A percentile compares a stretch with the other conserved stretches of the same genome.
Conservation (phyloP, 2,329 filamentous ascomycete species). For the Massarina eburnea region DNA sequence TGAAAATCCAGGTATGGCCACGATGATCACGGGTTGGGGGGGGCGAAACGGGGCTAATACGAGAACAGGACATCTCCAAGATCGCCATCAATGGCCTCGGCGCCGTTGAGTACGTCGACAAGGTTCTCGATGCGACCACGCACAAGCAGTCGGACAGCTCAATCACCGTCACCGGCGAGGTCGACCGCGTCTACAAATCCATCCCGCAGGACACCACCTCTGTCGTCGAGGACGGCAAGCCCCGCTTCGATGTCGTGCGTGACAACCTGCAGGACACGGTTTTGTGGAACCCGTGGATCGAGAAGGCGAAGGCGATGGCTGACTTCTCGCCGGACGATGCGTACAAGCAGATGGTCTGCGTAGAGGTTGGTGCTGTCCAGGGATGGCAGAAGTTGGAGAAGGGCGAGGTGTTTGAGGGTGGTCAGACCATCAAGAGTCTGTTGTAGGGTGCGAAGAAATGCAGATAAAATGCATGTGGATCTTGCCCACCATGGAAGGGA, state of each 20-base stretch:
- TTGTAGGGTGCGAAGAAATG: background rate
- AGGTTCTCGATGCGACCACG: constrained; percentile 66
- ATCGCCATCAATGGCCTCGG: constrained; percentile 75
- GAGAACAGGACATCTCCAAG: constrained; percentile 73
- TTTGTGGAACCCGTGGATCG: constrained; percentile 95
- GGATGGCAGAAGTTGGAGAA: constrained; percentile 83
- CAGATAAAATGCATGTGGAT: no score
- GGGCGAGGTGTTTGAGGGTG: constrained; percentile 69
- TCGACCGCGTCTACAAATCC: constrained; percentile 81
- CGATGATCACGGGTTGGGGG: background rate
- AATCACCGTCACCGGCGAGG: constrained; percentile 74
- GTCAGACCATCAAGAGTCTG: constrained; percentile 57
- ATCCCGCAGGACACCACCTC: constrained; percentile 64
- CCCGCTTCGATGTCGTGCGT: constrained; percentile 72
- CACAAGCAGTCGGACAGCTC: constrained; percentile 66
- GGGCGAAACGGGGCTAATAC: background rate
- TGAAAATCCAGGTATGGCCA: constrained; percentile 71
- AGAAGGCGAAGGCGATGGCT: constrained; percentile 77
- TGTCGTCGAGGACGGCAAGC: constrained; percentile 64
- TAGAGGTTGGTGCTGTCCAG: constrained; percentile 84
- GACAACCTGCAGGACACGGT: constrained; percentile 87
- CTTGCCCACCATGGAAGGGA: no score
- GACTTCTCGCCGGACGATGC: constrained; percentile 90
- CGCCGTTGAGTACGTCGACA: constrained; percentile 78
- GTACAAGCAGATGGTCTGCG: constrained; percentile 90